Percentiles rank a stretch among this genome's conserved stretches.
Conservation (phyloP, 495 filamentous ascomycete genomes). For the Penicillium lividum region DNA sequence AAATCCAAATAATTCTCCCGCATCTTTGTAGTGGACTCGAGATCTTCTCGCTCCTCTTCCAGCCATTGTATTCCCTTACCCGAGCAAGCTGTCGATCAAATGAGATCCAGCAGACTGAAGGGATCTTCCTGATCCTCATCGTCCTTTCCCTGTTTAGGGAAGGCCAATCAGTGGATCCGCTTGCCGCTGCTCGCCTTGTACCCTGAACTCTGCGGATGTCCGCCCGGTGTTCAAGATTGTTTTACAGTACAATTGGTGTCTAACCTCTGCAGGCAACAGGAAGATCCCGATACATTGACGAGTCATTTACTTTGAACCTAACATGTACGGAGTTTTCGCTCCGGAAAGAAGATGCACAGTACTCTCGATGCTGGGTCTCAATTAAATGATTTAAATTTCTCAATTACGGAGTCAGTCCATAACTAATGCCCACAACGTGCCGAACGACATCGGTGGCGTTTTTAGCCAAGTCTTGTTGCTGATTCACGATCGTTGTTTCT, state of each 20-base stretch:
- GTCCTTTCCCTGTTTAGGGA: slow-evolving; percentile 7
- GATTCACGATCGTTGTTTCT: slow-evolving; percentile 19
- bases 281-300: neutral
- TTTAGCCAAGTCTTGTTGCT: slow-evolving; percentile 17
- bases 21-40: neutral
- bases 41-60: slow-evolving; percentile 1
- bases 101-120: slow-evolving; percentile 8
- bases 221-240: slow-evolving; percentile 6
- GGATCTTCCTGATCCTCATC: slow-evolving; percentile 8
- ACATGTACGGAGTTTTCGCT: neutral
- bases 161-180: slow-evolving; percentile 15
- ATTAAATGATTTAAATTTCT: neutral
- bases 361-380: neutral
- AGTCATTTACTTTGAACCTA: slow-evolving; percentile 5
- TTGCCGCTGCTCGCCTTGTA: slow-evolving; percentile 1
- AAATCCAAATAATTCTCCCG: too few species aligned
- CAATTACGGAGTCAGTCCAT: neutral
- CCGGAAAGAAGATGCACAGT: neutral
- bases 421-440: slow-evolving; percentile 18
- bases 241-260: neutral
- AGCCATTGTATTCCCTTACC: slow-evolving; percentile 1
- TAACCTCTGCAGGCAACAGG: neutral
- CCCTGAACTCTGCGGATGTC: slow-evolving; percentile 11
- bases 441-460: slow-evolving; percentile 33
- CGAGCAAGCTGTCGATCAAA: slow-evolving; percentile 5